Evolutionary conservation across 768 basidiomycete species (phyloP).

Genomic region (Glaciozyma antarctica): DNA sequence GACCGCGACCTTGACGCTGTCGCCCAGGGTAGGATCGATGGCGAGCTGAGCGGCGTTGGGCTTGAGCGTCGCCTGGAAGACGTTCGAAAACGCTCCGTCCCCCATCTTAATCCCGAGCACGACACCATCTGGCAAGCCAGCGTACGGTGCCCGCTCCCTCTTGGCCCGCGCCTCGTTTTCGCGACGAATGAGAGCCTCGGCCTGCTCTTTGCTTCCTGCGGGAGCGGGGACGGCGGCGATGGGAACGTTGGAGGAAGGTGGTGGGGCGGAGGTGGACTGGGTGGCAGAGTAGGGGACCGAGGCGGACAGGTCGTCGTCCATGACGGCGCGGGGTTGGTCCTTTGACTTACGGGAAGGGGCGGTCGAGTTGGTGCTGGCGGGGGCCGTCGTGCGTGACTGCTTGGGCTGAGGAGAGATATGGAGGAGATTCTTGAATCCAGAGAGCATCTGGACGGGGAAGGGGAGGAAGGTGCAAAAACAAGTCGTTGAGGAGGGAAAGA

Average conservation of each 20-base stretch:
- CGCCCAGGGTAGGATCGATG: slow-evolving; percentile 59
- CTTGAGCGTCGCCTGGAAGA: slow-evolving; percentile 64
- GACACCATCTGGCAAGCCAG: slow-evolving; percentile 26
- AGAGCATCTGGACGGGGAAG: background rate
- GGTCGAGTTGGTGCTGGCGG: no score
- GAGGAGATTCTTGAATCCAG: background rate
- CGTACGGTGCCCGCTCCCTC: slow-evolving; percentile 13
- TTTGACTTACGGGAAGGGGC: no score
- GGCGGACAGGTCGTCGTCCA: background rate
- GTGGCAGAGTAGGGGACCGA: background rate
- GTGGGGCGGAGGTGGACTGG: background rate
- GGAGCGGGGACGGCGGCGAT: background rate
- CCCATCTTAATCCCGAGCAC: slow-evolving; percentile 41
- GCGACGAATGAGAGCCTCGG: slow-evolving; percentile 20
- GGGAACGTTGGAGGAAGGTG: background rate
- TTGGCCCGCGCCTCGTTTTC: slow-evolving; percentile 20
- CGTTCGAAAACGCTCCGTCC: slow-evolving; percentile 91
- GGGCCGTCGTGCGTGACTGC: no score
- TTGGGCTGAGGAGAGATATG: background rate
- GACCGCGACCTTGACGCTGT: slow-evolving; percentile 60
- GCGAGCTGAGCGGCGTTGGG: slow-evolving; percentile 26
- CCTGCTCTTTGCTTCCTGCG: slow-evolving; percentile 13
- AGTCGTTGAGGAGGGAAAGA: background rate
- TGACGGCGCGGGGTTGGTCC: background rate
- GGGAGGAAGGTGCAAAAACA: background rate